Evolutionary conservation across 2,329 filamentous ascomycete species (phyloP).

Genomic region (Blastomyces emzantsi): DNA sequence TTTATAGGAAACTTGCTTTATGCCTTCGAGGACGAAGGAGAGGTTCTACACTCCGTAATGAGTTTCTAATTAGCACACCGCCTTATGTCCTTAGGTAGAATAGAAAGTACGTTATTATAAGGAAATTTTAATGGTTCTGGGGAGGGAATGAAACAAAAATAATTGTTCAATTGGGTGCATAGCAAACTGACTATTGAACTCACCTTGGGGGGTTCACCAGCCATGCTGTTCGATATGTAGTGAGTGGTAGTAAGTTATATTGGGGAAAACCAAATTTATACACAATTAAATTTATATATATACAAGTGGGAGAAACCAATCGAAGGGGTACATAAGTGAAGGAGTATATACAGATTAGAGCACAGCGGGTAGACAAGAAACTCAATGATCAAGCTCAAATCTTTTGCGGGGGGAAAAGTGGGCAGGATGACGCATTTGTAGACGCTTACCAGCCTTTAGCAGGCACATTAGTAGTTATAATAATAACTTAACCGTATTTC

Average conservation of each 20-base stretch:
- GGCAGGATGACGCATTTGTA: neutral
- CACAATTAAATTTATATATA: neutral
- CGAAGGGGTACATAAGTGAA: neutral
- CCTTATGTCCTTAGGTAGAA: neutral
- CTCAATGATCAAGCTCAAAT: too few relatives aligned
- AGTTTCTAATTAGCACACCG: neutral
- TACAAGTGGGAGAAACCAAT: neutral
- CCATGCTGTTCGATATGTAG: neutral
- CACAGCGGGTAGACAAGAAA: too few relatives aligned
- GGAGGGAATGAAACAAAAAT: neutral
- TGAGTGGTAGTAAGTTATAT: neutral
- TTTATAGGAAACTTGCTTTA: constrained; percentile 62
- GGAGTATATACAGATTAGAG: neutral
- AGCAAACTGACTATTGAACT: neutral
- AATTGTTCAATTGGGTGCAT: neutral
- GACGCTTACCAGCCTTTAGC: too few relatives aligned
- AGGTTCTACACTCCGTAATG: constrained; percentile 52
- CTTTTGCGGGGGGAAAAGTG: neutral
- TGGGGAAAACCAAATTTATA: neutral
- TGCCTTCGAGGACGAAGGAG: constrained; percentile 74
- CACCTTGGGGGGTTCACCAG: neutral
- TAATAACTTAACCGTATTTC: too few relatives aligned
- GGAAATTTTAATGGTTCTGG: neutral
- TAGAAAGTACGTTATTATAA: neutral
- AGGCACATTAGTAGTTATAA: too few relatives aligned